A percentile compares a stretch with the other conserved stretches of the same genome.
Evolutionary conservation across 1,139 yeast genomes (phyloP).

Genomic region (Pichia sp.): DNA sequence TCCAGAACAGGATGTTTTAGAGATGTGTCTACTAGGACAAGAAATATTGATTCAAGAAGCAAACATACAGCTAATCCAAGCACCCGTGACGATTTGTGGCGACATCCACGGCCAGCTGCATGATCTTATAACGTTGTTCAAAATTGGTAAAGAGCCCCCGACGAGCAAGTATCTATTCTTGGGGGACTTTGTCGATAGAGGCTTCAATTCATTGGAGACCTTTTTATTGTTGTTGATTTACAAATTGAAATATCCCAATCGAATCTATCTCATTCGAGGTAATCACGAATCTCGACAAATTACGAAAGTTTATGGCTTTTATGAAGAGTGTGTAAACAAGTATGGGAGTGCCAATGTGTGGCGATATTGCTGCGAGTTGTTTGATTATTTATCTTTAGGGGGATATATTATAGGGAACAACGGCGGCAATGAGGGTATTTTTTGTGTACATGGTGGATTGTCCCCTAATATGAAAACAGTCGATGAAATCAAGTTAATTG

Average conservation of each 20-base stretch:
- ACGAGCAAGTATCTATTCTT: constrained; percentile 70
- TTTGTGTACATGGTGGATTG: constrained; percentile 94
- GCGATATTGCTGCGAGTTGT: constrained; percentile 83
- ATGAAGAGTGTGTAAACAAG: constrained; percentile 93
- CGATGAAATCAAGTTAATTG: constrained; percentile 85
- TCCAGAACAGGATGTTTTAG: constrained; percentile 47
- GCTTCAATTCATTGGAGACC: constrained; percentile 91
- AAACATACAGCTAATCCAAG: constrained; percentile 80
- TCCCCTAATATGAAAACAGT: constrained; percentile 92
- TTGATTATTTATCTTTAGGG: constrained; percentile 83
- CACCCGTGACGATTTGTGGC: constrained; percentile 98
- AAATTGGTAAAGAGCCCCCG: constrained; percentile 87
- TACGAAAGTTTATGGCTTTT: constrained; percentile 96
- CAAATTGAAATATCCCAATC: constrained; percentile 88
- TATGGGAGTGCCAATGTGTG: constrained; percentile 82
- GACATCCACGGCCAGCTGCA: constrained; percentile 97
- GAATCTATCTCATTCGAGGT: constrained; percentile 90
- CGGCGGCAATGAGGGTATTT: constrained; percentile 59
- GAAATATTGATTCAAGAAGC: constrained; percentile 71
- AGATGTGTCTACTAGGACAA: constrained; percentile 45
- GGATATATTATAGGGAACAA: constrained; percentile 61
- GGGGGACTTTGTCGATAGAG: constrained; percentile 96
- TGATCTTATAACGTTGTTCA: constrained; percentile 82
- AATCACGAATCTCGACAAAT: constrained; percentile 97
- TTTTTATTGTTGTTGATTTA: constrained; percentile 68